A percentile compares a stretch with the other conserved stretches of the same genome.
phyloP scores from a whole-genome alignment of 768 basidiomycete species.

The Amanita thiersii region DNA sequence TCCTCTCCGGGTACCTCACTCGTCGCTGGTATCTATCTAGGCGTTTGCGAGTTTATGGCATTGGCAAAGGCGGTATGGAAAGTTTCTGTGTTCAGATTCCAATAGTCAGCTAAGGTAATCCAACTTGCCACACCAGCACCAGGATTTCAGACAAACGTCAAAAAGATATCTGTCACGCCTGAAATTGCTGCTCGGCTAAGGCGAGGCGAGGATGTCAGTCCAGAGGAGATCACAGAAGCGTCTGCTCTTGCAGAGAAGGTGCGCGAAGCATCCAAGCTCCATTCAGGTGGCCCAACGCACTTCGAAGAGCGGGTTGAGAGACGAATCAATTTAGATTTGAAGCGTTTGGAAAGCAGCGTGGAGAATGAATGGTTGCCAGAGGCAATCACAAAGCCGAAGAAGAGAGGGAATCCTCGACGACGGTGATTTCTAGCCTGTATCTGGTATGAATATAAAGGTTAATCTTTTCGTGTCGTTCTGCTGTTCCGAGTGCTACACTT shows the following conservation, averaged over 20 bases:
- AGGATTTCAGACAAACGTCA: slow-evolving; percentile 49
- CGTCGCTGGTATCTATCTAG: slow-evolving; percentile 45
- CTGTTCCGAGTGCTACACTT: too few species aligned
- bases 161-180: slow-evolving; percentile 40
- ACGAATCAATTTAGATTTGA: too few species aligned
- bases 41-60: slow-evolving; percentile 36
- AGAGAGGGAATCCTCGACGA: slow-evolving; percentile 33
- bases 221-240: slow-evolving; percentile 43
- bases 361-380: slow-evolving; percentile 48
- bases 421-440: too few species aligned
- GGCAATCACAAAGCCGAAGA: slow-evolving; percentile 33
- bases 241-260: slow-evolving; percentile 31
- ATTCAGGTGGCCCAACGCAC: slow-evolving; percentile 1
- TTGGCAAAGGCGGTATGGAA: slow-evolving; percentile 43
- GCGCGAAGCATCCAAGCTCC: slow-evolving; percentile 15
- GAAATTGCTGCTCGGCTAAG: slow-evolving; percentile 46
- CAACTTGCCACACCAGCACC: slow-evolving; percentile 24
- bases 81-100: not conserved
- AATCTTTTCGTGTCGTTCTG: too few species aligned
- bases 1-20: slow-evolving; percentile 36
- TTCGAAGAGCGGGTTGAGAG: slow-evolving; percentile 6
- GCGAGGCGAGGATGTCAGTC: slow-evolving; percentile 43
- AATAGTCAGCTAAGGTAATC: not conserved
- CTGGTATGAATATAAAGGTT: too few species aligned
- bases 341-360: slow-evolving; percentile 9